Conservation (phyloP, 768 basidiomycete species). For the Russula ochroleuca region DNA sequence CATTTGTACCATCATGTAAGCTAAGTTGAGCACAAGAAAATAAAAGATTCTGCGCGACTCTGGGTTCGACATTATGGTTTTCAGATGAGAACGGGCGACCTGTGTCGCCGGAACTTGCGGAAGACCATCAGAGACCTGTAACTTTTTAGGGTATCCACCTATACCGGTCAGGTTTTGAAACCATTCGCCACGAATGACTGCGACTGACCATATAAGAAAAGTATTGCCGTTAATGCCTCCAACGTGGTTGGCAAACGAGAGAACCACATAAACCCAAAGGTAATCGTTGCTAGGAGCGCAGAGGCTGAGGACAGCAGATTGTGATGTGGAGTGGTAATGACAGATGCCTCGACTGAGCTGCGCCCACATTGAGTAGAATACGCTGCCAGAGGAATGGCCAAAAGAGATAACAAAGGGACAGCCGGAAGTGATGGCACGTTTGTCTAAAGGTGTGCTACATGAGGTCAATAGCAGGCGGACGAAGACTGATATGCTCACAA, state of each 20-base stretch:
- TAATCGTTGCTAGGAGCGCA: conserved; percentile 44
- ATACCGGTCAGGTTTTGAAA: neutral
- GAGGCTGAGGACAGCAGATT: conserved; percentile 57
- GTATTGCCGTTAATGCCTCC: conserved; percentile 53
- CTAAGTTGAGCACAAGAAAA: conserved; percentile 90
- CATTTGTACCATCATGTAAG: conserved; percentile 97
- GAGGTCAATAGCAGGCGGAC: neutral
- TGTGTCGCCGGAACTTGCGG: conserved; percentile 32
- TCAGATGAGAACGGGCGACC: conserved; percentile 63
- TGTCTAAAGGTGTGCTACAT: conserved; percentile 16
- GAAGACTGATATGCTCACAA: conserved; percentile 43
- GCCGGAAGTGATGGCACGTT: conserved; percentile 43
- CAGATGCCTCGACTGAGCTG: conserved; percentile 44
- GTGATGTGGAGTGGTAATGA: conserved; percentile 51
- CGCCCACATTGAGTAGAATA: conserved; percentile 59
- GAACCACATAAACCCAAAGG: conserved; percentile 61
- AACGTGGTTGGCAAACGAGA: conserved; percentile 54
- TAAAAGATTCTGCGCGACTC: conserved; percentile 96
- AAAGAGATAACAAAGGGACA: conserved; percentile 54
- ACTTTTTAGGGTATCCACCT: conserved; percentile 24
- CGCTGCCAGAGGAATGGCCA: conserved; percentile 57
- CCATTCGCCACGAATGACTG: neutral
- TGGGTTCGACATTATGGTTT: conserved; percentile 84
- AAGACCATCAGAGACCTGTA: conserved; percentile 22
- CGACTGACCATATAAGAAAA: conserved; percentile 61